Evolutionary conservation across 257 asterid species (phyloP), one percentile per base, ranked within the genome.

Genomic region (Gentiana dahurica): DNA sequence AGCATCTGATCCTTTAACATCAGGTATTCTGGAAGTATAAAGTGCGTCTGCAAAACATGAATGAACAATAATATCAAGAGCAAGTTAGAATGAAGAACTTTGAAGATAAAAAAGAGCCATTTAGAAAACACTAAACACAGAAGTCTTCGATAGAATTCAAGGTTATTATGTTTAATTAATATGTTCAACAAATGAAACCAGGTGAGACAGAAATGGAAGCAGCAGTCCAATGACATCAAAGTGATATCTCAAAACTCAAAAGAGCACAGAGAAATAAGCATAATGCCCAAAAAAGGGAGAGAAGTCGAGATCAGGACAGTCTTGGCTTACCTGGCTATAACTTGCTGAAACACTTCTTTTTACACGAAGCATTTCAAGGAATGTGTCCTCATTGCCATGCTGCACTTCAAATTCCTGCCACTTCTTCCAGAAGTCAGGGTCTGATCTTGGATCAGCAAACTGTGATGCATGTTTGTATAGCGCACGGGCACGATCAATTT

Each of bases 391-490:
- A 46, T 89, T 89, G 44, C 97, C 95, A 62, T 86, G 95, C 70
- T 80, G 93, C 72, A 89, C 94, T 65, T 89, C 97, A 63, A 89
- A 89, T 51, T 92, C 89, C 39, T 88, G 83, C 99, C 99, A 92
- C 73, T 85, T 92, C 62, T 54, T 61, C 99, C 99, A 92, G 81
- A 39, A 39, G 51, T 80, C 94, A 11, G 84, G 72, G 49, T 88
- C 95, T 9, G 94, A 75, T 65, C 90, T 76, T 1, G 97, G 99
- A 71, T 92, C 93, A 2, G 95, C 85, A 63, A 83, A 83, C 72
- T 88, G 88, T 0, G 97, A 88, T 55, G 97, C 82, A 57, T 92
- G 85, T 76, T 83, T 88, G 56, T 79, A 92, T 6, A 92, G 54
- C 11, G 81, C 88, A 68, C 94, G 90, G 24, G 90, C 76, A 11